These are phyloP conservation scores for Corchorus olitorius DNA, from an alignment of 345 rosid genomes.

Conservation along the genomic window DNA sequence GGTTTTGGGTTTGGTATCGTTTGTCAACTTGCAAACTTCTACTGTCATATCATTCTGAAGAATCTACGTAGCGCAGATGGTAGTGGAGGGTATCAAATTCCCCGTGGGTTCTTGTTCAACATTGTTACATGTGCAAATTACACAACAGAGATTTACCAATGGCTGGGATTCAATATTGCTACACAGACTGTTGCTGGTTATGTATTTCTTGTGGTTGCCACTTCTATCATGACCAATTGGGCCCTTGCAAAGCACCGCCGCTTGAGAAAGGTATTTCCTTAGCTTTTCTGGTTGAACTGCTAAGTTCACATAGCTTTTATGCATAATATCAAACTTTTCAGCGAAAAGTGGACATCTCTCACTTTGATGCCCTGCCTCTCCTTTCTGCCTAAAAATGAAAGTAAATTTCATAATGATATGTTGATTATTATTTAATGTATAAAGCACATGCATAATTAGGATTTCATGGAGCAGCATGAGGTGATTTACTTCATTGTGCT, in stretches of 20 bases:
- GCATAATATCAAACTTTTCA: neutral
- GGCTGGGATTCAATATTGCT: constrained; percentile 96
- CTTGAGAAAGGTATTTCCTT: constrained; percentile 70
- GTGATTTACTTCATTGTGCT: neutral
- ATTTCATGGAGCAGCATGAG: neutral
- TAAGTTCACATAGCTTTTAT: neutral
- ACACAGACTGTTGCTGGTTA: constrained; percentile 94
- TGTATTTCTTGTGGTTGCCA: constrained; percentile 75
- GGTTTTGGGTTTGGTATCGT: constrained; percentile 87
- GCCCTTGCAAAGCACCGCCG: constrained; percentile 95
- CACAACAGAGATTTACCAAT: constrained; percentile 95
- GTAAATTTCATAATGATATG: neutral
- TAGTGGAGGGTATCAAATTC: constrained; percentile 89
- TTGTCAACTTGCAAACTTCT: constrained; percentile 81
- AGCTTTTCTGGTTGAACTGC: neutral
- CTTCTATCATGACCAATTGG: constrained; percentile 94
- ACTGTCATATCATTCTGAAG: constrained; percentile 84
- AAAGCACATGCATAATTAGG: neutral
- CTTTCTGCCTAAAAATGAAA: neutral
- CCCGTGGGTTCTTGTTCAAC: constrained; percentile 88
- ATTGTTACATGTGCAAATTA: constrained; percentile 97
- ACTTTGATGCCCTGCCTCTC: too few relatives aligned
- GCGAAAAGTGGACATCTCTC: neutral
- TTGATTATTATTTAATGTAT: neutral
- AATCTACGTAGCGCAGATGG: constrained; percentile 75